Percentiles rank a stretch among this genome's conserved stretches.
Conservation (phyloP, 1,284 basidiomycete genomes). For the Naganishia sp. region DNA sequence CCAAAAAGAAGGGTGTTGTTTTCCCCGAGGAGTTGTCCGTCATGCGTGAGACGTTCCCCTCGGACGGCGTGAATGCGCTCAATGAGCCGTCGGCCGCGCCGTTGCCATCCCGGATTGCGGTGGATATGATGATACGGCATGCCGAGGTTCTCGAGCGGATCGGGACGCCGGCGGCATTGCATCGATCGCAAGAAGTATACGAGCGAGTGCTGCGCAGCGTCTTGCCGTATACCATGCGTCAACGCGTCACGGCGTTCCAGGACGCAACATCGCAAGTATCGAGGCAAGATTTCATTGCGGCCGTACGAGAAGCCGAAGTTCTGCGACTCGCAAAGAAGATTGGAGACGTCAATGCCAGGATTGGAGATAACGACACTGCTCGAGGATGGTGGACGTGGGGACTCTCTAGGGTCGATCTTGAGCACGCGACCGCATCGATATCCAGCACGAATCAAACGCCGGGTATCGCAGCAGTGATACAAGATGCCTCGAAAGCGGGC, state of each 20-base stretch:
- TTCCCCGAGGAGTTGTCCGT: slow-evolving; percentile 44
- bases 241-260: background rate
- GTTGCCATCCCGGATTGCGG: slow-evolving; percentile 55
- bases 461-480: slow-evolving; percentile 12
- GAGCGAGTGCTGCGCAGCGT: slow-evolving; percentile 58
- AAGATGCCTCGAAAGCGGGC: slow-evolving; percentile 34
- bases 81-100: slow-evolving; percentile 9
- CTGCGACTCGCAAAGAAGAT: slow-evolving; percentile 50
- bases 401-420: slow-evolving; percentile 27
- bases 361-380: slow-evolving; percentile 42
- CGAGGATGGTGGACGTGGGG: slow-evolving; percentile 51
- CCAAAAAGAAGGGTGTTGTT: slow-evolving; percentile 41
- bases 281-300: background rate
- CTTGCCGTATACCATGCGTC: slow-evolving; percentile 1
- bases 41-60: slow-evolving; percentile 34
- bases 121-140: slow-evolving; percentile 65
- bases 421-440: background rate
- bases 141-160: slow-evolving; percentile 69
- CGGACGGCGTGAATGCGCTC: background rate
- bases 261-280: background rate
- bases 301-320: slow-evolving; percentile 37
- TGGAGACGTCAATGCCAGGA: slow-evolving; percentile 44
- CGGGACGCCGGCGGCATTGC: slow-evolving; percentile 61
- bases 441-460: background rate
- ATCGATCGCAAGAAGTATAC: slow-evolving; percentile 64